Percentiles rank a stretch among this genome's conserved stretches.
Evolutionary conservation across 306 rosid species (phyloP).

Genomic region (Pachyrhizus erosus): DNA sequence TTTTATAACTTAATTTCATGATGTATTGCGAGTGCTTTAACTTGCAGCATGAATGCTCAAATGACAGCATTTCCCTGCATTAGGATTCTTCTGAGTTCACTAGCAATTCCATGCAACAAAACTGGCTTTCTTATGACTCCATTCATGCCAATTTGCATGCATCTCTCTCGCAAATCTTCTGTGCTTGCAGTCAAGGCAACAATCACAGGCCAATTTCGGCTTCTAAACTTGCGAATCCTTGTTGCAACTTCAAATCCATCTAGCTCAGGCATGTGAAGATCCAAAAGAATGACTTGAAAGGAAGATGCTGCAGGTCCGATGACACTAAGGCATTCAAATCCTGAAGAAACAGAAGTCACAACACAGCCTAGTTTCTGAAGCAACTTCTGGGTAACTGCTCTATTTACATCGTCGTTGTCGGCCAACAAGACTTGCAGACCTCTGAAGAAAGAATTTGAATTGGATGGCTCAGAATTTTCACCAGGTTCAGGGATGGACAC

Average conservation of each 20-base stretch:
- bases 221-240: conserved; percentile 65
- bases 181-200: conserved; percentile 68
- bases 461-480: conserved; percentile 58
- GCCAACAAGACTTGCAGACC: conserved; percentile 76
- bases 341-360: conserved; percentile 76
- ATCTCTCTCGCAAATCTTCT: conserved; percentile 69
- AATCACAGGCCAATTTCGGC: conserved; percentile 76
- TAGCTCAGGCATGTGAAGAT: conserved; percentile 76
- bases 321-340: conserved; percentile 70
- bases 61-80: conserved; percentile 60
- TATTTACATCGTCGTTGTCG: conserved; percentile 70
- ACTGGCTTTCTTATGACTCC: conserved; percentile 79
- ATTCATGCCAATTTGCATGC: conserved; percentile 70
- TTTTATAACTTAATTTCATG: conserved; percentile 4
- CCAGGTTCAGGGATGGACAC: conserved; percentile 63
- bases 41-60: conserved; percentile 32
- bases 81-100: conserved; percentile 68
- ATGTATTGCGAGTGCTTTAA: conserved; percentile 13
- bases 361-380: conserved; percentile 82
- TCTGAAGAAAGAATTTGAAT: conserved; percentile 63
- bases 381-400: conserved; percentile 71
- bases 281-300: conserved; percentile 68
- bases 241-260: conserved; percentile 81
- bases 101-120: conserved; percentile 64
- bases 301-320: conserved; percentile 58